Evolutionary conservation across 2,329 filamentous ascomycete genomes (phyloP), one percentile per base, ranked within the genome.

Genomic region (Dactylellina drechsleri): DNA sequence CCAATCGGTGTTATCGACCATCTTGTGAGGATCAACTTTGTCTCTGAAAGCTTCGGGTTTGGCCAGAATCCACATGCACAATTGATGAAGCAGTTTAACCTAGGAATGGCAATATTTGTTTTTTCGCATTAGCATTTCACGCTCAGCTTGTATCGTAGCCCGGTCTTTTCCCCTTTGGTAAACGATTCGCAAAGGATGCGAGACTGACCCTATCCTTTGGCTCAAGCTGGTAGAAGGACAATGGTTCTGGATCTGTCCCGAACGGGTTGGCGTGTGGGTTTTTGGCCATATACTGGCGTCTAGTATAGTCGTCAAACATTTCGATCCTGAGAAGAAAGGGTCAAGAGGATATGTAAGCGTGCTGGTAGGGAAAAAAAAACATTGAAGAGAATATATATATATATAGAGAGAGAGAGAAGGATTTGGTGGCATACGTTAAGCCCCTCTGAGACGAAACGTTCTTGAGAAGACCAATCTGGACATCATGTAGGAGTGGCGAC

Each of bases 391-490:
- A 31, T 58, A 47, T 77, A 26, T n/a, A 47, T 18, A 36, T 36
- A 31, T 58, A 28, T 8, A 45, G 18, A 41, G 23, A 8, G 49
- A n/a, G 45, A 13, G 65, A 59, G 56, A 40, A n/a, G 31, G 58
- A 7, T 1, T 36, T 36, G 31, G 40, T 13, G 61, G 36, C 50
- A 15, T 52, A 97, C 93, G 91, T 96, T 56, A 98, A 85, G 77
- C 93, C 93, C 77, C 93, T 90, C 84, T 97, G 93, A 74, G 93
- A 97, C 36, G 95, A 97, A 58, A 97, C 90, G 81, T 91, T 93
- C 86, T 97, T 97, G 73, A 98, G 88, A 18, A 98, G 85, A 65
- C 91, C 89, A 53, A 99, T 86, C 41, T 92, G 94, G 79, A 98
- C 92, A 66, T 94, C 88, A 75, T 90, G 85, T 16, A 99, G 85